Evolutionary conservation across 1,139 yeast species (phyloP), one percentile per base, ranked within the genome.

Genomic region (Geotrichum cucujoidarum): DNA sequence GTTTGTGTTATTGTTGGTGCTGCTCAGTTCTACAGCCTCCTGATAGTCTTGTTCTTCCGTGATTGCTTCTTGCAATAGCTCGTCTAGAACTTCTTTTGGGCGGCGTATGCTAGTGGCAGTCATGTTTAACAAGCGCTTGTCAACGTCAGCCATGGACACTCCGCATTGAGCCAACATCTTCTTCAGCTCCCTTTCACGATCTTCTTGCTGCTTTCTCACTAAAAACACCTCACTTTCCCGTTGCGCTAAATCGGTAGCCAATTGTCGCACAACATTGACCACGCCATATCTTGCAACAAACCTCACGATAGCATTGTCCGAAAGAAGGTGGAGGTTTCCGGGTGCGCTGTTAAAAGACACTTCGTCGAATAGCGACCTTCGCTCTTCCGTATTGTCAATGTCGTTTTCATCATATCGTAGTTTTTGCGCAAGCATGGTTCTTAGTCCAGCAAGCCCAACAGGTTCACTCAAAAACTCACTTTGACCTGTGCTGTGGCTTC

Each of bases 151-250:
- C 10, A 70, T 61, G 1, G 77, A 64, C 25, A 76, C 63, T 22
- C 79, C 80, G 50, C 70, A 71, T 49, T 73, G 75, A 33, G 65
- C 67, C 48, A 76, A 65, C 53, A 77, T 53, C 42, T 65, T 65
- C 27, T 68, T 60, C 48, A 77, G 63, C 49, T 66, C 70, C 41
- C 74, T 72, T 55, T 77, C 80, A 7, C 76, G 60, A 29, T 64
- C 64, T 48, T 75, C 74, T 49, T 67, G 66, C 47, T 68, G 70
- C 51, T 71, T 68, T 18, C 76, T 65, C 32, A 72, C 55, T 32
- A 73, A 55, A 2, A 71, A 64, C 40, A 76, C 63, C 54, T 76
- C 79, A 2, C 74, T 67, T 51, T 77, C 80, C 39, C 77, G 69
- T 35, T 68, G 66, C 0, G 78, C 75, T 49, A 78, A 58, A 52